A percentile compares a stretch with the other conserved stretches of the same genome.
These are phyloP conservation scores for Talaromyces wortmannii DNA, from an alignment of 495 filamentous ascomycete genomes.

Conservation along the genomic window DNA sequence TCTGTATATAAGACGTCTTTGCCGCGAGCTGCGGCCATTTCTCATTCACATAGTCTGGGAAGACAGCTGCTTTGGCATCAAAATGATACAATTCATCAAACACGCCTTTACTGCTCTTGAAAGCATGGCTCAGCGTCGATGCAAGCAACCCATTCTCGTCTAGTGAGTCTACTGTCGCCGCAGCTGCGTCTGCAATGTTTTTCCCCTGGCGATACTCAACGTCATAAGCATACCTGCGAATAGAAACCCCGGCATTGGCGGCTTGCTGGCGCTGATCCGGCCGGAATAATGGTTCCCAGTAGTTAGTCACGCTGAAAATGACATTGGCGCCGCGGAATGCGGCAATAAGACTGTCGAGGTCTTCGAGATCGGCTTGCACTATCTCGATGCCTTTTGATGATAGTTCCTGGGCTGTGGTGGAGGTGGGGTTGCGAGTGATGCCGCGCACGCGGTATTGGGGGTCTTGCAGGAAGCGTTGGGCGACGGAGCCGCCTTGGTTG, in stretches of 20 bases:
- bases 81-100: conserved; percentile 32
- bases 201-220: conserved; percentile 39
- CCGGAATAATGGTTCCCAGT: conserved; percentile 37
- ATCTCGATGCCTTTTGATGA: conserved; percentile 31
- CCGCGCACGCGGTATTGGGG: conserved; percentile 30
- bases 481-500: conserved; percentile 26
- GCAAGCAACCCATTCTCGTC: conserved; percentile 31
- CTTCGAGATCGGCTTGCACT: conserved; percentile 33
- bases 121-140: conserved; percentile 25
- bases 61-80: conserved; percentile 28
- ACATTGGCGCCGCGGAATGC: conserved; percentile 37
- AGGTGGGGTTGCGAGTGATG: conserved; percentile 29
- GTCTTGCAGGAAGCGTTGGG: conserved; percentile 23
- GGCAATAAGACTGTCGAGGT: conserved; percentile 23
- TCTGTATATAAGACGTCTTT: conserved; percentile 40
- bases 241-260: conserved; percentile 14
- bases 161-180: conserved; percentile 26
- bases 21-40: conserved; percentile 26
- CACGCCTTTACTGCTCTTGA: conserved; percentile 18
- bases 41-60: conserved; percentile 23
- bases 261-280: conserved; percentile 10
- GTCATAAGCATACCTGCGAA: conserved; percentile 39
- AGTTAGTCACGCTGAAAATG: conserved; percentile 46
- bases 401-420: conserved; percentile 23
- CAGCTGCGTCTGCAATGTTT: conserved; percentile 45